Percentiles rank a stretch among this genome's conserved stretches.
Conservation (phyloP, 345 rosid genomes). For the Kernera saxatilis region DNA sequence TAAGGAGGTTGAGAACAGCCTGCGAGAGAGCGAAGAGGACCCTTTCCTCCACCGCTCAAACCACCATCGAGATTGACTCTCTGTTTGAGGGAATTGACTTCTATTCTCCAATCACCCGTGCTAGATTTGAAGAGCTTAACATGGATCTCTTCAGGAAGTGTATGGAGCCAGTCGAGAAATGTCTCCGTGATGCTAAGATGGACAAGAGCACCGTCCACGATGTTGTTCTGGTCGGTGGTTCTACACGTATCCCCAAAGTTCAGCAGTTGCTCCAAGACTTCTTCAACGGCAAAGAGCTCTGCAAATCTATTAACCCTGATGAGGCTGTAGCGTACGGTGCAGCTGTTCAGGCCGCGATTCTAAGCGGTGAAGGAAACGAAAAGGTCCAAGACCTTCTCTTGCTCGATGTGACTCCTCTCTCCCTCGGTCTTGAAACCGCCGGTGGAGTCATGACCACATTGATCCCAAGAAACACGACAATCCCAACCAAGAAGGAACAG, state of each 20-base stretch:
- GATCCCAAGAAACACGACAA: slow-evolving; percentile 33
- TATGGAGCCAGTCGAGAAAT: slow-evolving; percentile 39
- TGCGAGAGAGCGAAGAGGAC: slow-evolving; percentile 49
- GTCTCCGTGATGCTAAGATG: slow-evolving; percentile 32
- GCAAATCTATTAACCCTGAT: slow-evolving; percentile 39
- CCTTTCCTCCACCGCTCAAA: slow-evolving; percentile 43
- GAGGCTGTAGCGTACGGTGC: slow-evolving; percentile 41
- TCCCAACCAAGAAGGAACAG: slow-evolving; percentile 34
- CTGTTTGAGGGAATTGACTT: slow-evolving; percentile 34
- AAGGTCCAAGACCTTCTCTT: slow-evolving; percentile 36
- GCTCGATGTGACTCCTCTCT: slow-evolving; percentile 33
- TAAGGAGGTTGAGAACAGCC: slow-evolving; percentile 48
- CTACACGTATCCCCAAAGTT: slow-evolving; percentile 37
- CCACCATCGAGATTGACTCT: slow-evolving; percentile 38
- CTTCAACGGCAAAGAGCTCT: slow-evolving; percentile 38
- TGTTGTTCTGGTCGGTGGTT: slow-evolving; percentile 41
- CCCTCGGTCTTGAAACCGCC: slow-evolving; percentile 33
- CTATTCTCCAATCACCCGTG: slow-evolving; percentile 32
- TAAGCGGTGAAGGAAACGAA: slow-evolving; percentile 35
- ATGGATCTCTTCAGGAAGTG: slow-evolving; percentile 37
- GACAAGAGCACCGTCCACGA: slow-evolving; percentile 30
- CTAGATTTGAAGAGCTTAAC: slow-evolving; percentile 36
- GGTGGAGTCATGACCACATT: slow-evolving; percentile 37
- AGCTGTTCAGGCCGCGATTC: slow-evolving; percentile 36
- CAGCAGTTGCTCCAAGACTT: slow-evolving; percentile 34